Evolutionary conservation across 2,329 filamentous ascomycete genomes (phyloP).

Genomic region (Trichophyton rubrum): DNA sequence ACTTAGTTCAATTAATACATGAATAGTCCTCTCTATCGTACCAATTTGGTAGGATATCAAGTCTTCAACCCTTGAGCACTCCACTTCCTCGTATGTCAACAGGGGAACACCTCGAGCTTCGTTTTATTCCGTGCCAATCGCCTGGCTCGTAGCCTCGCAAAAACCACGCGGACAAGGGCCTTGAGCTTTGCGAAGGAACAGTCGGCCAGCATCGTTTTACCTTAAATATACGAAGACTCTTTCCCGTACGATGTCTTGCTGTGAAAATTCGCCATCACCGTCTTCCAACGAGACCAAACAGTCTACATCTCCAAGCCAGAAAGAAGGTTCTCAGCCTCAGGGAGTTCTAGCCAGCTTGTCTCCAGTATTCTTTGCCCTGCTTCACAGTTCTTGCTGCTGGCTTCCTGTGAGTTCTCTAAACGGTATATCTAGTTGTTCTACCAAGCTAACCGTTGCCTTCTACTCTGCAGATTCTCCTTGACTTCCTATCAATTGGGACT

Average conservation of each 20-base stretch:
- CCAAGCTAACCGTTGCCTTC: not conserved
- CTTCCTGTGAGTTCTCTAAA: conserved; percentile 8
- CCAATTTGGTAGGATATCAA: too few species aligned
- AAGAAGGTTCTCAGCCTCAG: not conserved
- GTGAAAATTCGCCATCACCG: not conserved
- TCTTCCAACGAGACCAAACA: not conserved
- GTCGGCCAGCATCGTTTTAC: not conserved
- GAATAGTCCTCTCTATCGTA: too few species aligned
- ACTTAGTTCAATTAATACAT: too few species aligned
- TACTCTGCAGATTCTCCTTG: conserved; percentile 9
- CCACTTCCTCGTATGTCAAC: not conserved
- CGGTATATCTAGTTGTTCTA: not conserved
- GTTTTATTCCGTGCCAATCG: not conserved
- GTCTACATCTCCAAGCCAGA: not conserved
- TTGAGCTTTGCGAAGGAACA: not conserved
- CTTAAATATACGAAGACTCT: not conserved
- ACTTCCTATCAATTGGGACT: conserved; percentile 13
- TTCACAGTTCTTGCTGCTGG: conserved; percentile 14
- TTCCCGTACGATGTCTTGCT: not conserved
- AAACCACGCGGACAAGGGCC: not conserved
- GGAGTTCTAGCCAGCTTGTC: conserved; percentile 7
- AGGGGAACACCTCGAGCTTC: not conserved
- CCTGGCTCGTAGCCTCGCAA: not conserved
- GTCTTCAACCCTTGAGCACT: not conserved
- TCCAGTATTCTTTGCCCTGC: conserved; percentile 10